phyloP scores from a whole-genome alignment of 495 filamentous ascomycete genomes.

The Penicillium pancosmium region DNA sequence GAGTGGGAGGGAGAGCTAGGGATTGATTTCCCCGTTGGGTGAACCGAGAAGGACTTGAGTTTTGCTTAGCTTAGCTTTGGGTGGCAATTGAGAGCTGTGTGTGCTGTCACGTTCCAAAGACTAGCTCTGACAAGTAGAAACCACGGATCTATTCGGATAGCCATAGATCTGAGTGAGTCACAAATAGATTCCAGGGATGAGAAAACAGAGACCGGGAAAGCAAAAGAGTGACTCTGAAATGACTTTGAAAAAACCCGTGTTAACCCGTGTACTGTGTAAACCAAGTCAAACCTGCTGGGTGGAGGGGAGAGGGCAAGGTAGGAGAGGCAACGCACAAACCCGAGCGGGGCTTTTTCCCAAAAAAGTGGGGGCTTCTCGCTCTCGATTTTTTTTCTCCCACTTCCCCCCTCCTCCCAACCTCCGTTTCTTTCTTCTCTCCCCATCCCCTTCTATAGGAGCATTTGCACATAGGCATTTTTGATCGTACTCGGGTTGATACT shows the following conservation, averaged over 20 bases:
- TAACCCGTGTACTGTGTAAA: too few relatives aligned
- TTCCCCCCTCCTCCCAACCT: constrained; percentile 27
- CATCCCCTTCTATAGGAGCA: constrained; percentile 39
- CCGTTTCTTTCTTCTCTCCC: constrained; percentile 32
- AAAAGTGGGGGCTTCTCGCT: constrained; percentile 43
- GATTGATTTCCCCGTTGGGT: neutral
- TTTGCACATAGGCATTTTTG: constrained; percentile 48
- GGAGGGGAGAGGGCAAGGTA: neutral
- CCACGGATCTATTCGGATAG: neutral
- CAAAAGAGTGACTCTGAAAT: neutral
- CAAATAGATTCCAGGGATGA: neutral
- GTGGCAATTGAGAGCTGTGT: neutral
- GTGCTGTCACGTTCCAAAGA: neutral
- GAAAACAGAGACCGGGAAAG: too few relatives aligned
- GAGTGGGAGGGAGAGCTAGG: neutral
- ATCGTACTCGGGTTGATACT: constrained; percentile 53
- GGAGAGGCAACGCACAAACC: constrained; percentile 29
- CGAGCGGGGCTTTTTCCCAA: constrained; percentile 23
- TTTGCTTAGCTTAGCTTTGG: constrained; percentile 1
- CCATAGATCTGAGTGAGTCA: neutral
- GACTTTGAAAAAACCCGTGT: too few relatives aligned
- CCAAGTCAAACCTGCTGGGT: neutral
- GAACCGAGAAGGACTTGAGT: neutral
- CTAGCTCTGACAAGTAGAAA: neutral
- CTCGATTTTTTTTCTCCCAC: constrained; percentile 40